Evolutionary conservation across 495 filamentous ascomycete genomes (phyloP), one percentile per base, ranked within the genome.

Genomic region (Hypomontagnella submonticulosa): DNA sequence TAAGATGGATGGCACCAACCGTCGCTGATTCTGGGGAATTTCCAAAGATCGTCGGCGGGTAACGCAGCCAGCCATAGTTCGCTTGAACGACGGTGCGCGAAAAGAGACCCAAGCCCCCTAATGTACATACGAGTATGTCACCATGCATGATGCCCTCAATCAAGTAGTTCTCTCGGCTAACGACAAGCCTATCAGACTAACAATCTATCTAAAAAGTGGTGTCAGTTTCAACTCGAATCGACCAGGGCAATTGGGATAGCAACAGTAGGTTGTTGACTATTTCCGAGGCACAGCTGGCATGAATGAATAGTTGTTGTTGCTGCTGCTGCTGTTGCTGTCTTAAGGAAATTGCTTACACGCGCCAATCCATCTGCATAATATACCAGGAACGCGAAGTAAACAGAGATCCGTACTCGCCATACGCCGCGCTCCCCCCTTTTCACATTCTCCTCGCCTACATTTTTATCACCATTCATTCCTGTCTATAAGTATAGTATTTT

Each of bases 81-180:
- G 13, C 27, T 40, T 46, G 20, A 43, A 41, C 63, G 8, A 46
- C 46, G 6, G 38, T 57, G 9, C 33, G 42, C 42, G 13, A 40
- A 61, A n/a, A 50, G 37, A 36, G 46, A 57, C 30, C 42, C 20
- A 11, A 60, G 18, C 43, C 48, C 32, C 48, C 23, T n/a, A n/a
- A 53, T 1, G 13, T 51, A 55, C 63, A 66, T 38, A 49, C 20
- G 47, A 34, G 27, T 67, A 61, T 63, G 58, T 58, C 41, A 67
- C 53, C 30, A 62, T 63, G 64, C 64, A 67, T 20, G 47, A 27
- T 27, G 42, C 37, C 48, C 57, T 62, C 42, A 48, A 30, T 47
- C 41, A 7, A 48, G 52, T 38, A 62, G 33, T 57, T 57, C 52
- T 52, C 53, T 64, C 34, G 62, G 38, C 36, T 27, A 5, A 20